A percentile compares a stretch with the other conserved stretches of the same genome.
Conservation (phyloP, 2,329 filamentous ascomycete species). For the Phyllosticta citrichinensis region DNA sequence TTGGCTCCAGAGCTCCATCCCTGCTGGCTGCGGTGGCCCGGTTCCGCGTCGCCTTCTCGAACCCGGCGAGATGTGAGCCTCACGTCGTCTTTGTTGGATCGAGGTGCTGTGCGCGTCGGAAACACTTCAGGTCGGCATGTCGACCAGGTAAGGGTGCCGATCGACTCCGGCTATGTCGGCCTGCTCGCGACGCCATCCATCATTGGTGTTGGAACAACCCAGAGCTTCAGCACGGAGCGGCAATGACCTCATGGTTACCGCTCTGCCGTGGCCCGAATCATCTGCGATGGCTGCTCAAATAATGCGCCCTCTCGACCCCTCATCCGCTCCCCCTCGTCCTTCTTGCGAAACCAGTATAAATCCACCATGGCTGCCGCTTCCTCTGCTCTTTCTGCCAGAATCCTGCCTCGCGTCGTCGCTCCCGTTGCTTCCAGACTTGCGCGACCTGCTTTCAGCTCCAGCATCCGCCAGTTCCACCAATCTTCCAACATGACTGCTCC, state of each 20-base stretch:
- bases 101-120: too few species aligned
- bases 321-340: background rate
- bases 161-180: background rate
- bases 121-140: too few species aligned
- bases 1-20: background rate
- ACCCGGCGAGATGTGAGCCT: background rate
- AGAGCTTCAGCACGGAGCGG: background rate
- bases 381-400: conserved; percentile 17
- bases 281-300: background rate
- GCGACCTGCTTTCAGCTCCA: conserved; percentile 17
- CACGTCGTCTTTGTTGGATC: background rate
- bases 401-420: conserved; percentile 23
- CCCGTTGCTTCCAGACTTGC: conserved; percentile 15
- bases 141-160: too few species aligned
- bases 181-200: background rate
- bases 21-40: background rate
- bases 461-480: conserved; percentile 19
- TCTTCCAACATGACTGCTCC: conserved; percentile 22
- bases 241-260: conserved; percentile 3
- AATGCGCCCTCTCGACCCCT: conserved; percentile 1
- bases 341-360: background rate
- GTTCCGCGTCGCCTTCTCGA: background rate
- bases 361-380: conserved; percentile 7
- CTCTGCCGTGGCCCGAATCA: background rate
- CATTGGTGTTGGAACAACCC: background rate